These are phyloP conservation scores for Wickerhamiella slavikovae DNA, from an alignment of 805 yeast genomes.

Conservation along the genomic window DNA sequence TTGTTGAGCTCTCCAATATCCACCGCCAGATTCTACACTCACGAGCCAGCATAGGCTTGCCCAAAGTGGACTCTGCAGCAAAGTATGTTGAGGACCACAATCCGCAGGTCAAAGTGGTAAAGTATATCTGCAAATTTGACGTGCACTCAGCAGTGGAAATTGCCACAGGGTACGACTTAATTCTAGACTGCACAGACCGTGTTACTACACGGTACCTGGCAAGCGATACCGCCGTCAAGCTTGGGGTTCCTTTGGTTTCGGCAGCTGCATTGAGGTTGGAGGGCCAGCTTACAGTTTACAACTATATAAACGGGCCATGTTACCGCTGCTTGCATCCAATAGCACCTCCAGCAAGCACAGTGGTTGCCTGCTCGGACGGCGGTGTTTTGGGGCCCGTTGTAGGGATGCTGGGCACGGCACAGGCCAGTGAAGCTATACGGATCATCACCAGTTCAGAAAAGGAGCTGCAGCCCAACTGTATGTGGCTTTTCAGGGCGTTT, in stretches of 20 bases:
- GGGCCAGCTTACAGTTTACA: conserved; percentile 68
- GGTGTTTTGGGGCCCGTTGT: conserved; percentile 95
- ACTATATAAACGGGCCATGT: conserved; percentile 67
- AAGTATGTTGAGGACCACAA: conserved; percentile 32
- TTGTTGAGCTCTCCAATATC: conserved; percentile 64
- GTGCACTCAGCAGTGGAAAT: conserved; percentile 42
- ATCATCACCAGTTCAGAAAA: conserved; percentile 39
- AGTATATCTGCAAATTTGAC: conserved; percentile 20
- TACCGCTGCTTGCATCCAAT: conserved; percentile 82
- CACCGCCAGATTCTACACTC: conserved; percentile 80
- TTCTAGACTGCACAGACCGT: conserved; percentile 87
- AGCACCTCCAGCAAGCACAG: conserved; percentile 72
- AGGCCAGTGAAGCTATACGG: conserved; percentile 77
- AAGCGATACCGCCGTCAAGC: conserved; percentile 59
- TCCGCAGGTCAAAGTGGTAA: conserved; percentile 37
- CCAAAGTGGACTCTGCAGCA: conserved; percentile 67
- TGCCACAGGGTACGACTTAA: conserved; percentile 44
- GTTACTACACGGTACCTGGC: conserved; percentile 74
- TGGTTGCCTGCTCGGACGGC: conserved; percentile 76
- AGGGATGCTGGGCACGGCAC: conserved; percentile 71
- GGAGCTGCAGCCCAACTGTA: conserved; percentile 45
- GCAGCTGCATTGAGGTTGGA: conserved; percentile 86
- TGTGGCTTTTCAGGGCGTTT: conserved; percentile 32
- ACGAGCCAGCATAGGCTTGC: conserved; percentile 40
- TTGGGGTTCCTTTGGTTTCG: conserved; percentile 55